Evolutionary conservation across 2,329 filamentous ascomycete species (phyloP).

Genomic region (Aspergillus ochraceus): DNA sequence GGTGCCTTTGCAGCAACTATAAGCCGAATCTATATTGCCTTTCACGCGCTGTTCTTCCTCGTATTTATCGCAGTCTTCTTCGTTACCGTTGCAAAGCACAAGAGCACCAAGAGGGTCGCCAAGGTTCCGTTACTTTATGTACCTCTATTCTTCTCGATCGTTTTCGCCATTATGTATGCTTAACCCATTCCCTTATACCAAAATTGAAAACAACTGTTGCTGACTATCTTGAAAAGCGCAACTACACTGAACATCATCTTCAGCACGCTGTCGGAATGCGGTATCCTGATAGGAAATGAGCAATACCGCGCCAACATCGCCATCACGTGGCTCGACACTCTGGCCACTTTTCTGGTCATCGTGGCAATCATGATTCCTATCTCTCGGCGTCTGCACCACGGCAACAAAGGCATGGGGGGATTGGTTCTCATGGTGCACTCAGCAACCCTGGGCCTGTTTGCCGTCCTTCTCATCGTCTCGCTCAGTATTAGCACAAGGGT

Average conservation of each 20-base stretch:
- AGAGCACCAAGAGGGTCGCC: slow-evolving; percentile 5
- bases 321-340: slow-evolving; percentile 3
- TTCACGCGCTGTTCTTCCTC: slow-evolving; percentile 16
- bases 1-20: slow-evolving; percentile 3
- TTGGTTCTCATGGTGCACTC: slow-evolving; percentile 8
- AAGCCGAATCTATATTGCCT: slow-evolving; percentile 9
- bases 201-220: neutral
- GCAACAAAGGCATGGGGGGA: neutral
- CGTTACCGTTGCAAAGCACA: neutral
- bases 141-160: slow-evolving; percentile 8
- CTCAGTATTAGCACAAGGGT: slow-evolving; percentile 7
- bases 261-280: slow-evolving; percentile 7
- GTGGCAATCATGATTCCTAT: slow-evolving; percentile 15
- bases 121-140: slow-evolving; percentile 7
- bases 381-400: slow-evolving; percentile 13
- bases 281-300: neutral
- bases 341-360: slow-evolving; percentile 7
- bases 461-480: slow-evolving; percentile 8
- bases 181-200: neutral
- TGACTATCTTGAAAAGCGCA: neutral
- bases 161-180: slow-evolving; percentile 12
- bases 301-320: neutral
- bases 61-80: slow-evolving; percentile 7
- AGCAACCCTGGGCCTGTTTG: slow-evolving; percentile 4
- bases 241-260: slow-evolving; percentile 5